Evolutionary conservation across 2,329 filamentous ascomycete genomes (phyloP).

Genomic region (Parastagonospora nodorum): DNA sequence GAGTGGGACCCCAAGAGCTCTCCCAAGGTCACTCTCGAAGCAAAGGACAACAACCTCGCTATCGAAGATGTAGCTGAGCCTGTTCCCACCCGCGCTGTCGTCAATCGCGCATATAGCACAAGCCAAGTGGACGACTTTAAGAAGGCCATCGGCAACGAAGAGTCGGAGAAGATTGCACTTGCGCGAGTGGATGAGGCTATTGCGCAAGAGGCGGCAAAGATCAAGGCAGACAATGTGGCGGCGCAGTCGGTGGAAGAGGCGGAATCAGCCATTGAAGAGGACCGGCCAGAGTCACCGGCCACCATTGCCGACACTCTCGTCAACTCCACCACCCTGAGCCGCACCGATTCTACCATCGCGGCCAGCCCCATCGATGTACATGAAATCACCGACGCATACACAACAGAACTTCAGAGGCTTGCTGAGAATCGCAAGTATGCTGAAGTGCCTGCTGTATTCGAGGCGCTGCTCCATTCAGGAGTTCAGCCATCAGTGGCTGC

Average conservation of each 20-base stretch:
- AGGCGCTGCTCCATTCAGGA: slow-evolving; percentile 83
- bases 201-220: slow-evolving; percentile 73
- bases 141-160: slow-evolving; percentile 56
- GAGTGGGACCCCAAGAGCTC: slow-evolving; percentile 74
- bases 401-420: slow-evolving; percentile 77
- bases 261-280: slow-evolving; percentile 33
- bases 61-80: slow-evolving; percentile 39
- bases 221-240: slow-evolving; percentile 56
- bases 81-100: slow-evolving; percentile 32
- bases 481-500: slow-evolving; percentile 79
- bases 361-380: slow-evolving; percentile 61
- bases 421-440: slow-evolving; percentile 74
- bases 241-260: slow-evolving; percentile 40
- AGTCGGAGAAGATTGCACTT: slow-evolving; percentile 61
- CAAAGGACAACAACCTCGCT: slow-evolving; percentile 38
- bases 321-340: slow-evolving; percentile 32
- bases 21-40: slow-evolving; percentile 45
- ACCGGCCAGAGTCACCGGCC: slow-evolving; percentile 37
- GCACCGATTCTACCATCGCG: slow-evolving; percentile 55
- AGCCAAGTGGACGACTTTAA: slow-evolving; percentile 65
- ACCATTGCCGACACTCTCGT: slow-evolving; percentile 36
- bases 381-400: slow-evolving; percentile 67
- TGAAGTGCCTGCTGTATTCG: slow-evolving; percentile 89
- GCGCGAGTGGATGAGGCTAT: slow-evolving; percentile 86
- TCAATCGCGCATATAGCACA: slow-evolving; percentile 58